Conservation (phyloP, 1,139 yeast species). For the Blastobotrys proliferans region DNA sequence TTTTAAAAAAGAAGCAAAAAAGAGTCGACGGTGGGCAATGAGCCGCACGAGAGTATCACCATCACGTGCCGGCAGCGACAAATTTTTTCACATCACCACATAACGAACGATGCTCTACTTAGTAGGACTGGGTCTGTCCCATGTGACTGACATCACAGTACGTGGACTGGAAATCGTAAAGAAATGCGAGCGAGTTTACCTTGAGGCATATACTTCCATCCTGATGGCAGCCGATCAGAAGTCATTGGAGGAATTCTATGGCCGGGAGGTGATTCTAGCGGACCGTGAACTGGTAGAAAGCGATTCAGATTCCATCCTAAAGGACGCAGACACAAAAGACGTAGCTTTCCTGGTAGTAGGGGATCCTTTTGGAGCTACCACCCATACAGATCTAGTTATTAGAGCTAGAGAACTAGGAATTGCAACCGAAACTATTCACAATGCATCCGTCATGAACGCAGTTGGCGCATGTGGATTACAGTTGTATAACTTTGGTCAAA, state of each 20-base stretch:
- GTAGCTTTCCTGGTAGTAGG: conserved; percentile 95
- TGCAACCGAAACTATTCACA: conserved; percentile 78
- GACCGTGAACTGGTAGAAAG: conserved; percentile 92
- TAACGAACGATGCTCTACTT: conserved; percentile 79
- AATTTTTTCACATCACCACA: too few relatives aligned
- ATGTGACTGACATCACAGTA: conserved; percentile 87
- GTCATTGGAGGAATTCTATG: conserved; percentile 67
- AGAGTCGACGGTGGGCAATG: too few relatives aligned
- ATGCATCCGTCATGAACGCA: conserved; percentile 97
- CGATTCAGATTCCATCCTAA: conserved; percentile 78
- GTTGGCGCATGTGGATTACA: conserved; percentile 98
- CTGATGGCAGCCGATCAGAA: conserved; percentile 84
- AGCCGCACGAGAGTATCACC: too few relatives aligned
- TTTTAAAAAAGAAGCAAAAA: too few relatives aligned
- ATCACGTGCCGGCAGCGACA: too few relatives aligned
- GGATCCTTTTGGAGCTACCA: conserved; percentile 97
- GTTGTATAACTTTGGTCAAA: conserved; percentile 92
- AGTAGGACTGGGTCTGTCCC: conserved; percentile 87
- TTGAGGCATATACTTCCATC: conserved; percentile 94
- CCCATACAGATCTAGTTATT: conserved; percentile 89
- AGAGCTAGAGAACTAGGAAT: conserved; percentile 84
- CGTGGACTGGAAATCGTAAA: conserved; percentile 85
- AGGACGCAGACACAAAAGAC: conserved; percentile 70
- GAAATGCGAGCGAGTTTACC: conserved; percentile 79
- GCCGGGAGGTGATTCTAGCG: conserved; percentile 79